Conservation (phyloP, 352 stramenopile species). For the Phytophthora citrophthora region DNA sequence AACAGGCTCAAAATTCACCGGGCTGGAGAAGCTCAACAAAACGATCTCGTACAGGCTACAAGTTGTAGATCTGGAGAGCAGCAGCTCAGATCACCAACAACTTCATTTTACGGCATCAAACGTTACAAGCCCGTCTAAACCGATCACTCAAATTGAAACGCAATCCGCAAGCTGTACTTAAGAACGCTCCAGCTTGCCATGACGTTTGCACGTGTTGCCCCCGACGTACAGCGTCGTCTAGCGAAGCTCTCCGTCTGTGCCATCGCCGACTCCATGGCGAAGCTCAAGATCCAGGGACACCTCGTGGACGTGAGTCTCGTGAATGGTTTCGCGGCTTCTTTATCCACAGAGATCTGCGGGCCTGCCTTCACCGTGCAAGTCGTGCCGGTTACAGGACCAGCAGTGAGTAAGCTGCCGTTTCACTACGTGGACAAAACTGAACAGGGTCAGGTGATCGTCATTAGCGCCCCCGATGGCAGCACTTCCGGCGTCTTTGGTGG, state of each 20-base stretch:
- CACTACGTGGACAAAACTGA: constrained; percentile 84
- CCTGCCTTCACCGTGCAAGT: constrained; percentile 80
- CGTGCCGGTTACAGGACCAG: constrained; percentile 63
- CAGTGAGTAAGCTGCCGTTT: constrained; percentile 40
- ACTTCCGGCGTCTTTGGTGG: constrained; percentile 76
- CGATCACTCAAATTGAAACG: constrained; percentile 2
- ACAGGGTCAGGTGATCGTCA: constrained; percentile 80
- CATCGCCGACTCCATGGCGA: constrained; percentile 79
- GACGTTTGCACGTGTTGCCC: not conserved
- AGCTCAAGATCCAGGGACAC: constrained; percentile 81
- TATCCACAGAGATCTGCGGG: constrained; percentile 77
- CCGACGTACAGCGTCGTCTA: constrained; percentile 60
- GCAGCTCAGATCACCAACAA: too few relatives aligned
- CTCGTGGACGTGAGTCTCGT: constrained; percentile 80
- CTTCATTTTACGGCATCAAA: too few relatives aligned
- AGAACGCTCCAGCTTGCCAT: not conserved
- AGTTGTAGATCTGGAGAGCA: too few relatives aligned
- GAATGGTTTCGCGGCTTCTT: constrained; percentile 58
- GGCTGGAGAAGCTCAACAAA: too few relatives aligned
- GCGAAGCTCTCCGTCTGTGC: constrained; percentile 82
- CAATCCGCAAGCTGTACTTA: not conserved
- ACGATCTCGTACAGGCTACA: too few relatives aligned
- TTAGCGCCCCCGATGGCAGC: constrained; percentile 60
- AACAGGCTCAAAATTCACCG: too few relatives aligned
- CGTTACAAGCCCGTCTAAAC: not conserved